Percentiles rank a stretch among this genome's conserved stretches.
Conservation (phyloP, 371 early-diverging fungal genomes). For the Mucor circinelloides region DNA sequence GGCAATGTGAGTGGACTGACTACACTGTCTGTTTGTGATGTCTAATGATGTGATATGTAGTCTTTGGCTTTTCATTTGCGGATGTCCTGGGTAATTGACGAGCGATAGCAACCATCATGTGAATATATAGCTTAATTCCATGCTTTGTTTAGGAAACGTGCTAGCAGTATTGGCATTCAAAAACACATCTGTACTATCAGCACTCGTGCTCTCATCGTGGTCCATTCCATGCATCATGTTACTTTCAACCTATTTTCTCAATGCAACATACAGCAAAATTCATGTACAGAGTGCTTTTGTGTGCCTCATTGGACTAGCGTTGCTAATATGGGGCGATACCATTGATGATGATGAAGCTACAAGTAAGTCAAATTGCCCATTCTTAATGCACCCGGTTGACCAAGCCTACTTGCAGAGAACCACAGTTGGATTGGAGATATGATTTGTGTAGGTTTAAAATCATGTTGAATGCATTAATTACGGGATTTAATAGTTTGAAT, state of each 20-base stretch:
- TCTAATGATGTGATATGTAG: slow-evolving; percentile 8
- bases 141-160: slow-evolving; percentile 32
- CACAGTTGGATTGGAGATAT: slow-evolving; percentile 54
- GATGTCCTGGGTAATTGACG: slow-evolving; percentile 42
- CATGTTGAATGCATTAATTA: neutral
- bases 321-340: slow-evolving; percentile 43
- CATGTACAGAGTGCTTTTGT: slow-evolving; percentile 36
- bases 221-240: slow-evolving; percentile 49
- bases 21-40: neutral
- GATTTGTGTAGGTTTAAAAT: slow-evolving; percentile 33
- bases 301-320: slow-evolving; percentile 34
- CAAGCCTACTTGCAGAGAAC: slow-evolving; percentile 27
- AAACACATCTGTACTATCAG: slow-evolving; percentile 47
- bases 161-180: slow-evolving; percentile 48
- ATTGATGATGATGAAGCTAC: slow-evolving; percentile 16
- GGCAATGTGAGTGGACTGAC: slow-evolving; percentile 23
- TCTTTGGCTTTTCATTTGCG: slow-evolving; percentile 45
- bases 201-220: slow-evolving; percentile 45
- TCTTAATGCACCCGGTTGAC: no score
- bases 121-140: neutral
- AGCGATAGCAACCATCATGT: neutral
- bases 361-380: slow-evolving; percentile 13
- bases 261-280: slow-evolving; percentile 26
- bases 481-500: neutral
- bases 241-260: slow-evolving; percentile 32